Percentiles rank a stretch among this genome's conserved stretches.
Evolutionary conservation across 768 basidiomycete genomes (phyloP).

Genomic region (Amanita molliuscula): DNA sequence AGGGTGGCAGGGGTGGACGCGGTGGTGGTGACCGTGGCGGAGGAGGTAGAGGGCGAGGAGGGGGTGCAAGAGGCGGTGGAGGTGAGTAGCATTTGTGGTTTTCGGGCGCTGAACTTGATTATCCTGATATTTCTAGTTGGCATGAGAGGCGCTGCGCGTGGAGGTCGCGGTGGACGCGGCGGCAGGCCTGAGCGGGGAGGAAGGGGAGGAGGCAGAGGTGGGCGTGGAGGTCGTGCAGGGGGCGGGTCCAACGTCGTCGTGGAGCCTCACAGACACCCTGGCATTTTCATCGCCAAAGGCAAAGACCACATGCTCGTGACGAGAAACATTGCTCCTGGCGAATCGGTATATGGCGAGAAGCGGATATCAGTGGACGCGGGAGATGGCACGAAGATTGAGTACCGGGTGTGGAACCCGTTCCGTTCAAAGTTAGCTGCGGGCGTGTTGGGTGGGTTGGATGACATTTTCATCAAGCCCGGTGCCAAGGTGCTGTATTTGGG

Average conservation of each 20-base stretch:
- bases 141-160: constrained; percentile 30
- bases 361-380: constrained; percentile 78
- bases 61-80: constrained; percentile 28
- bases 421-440: constrained; percentile 94
- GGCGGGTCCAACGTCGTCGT: constrained; percentile 86
- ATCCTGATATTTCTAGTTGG: constrained; percentile 24
- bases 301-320: constrained; percentile 97
- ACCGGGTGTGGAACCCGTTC: constrained; percentile 99
- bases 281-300: constrained; percentile 94
- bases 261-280: constrained; percentile 91
- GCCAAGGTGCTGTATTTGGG: no score
- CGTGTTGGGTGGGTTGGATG: constrained; percentile 88
- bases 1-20: no score
- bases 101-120: constrained; percentile 7
- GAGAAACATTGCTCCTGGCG: constrained; percentile 95
- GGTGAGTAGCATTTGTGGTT: constrained; percentile 16
- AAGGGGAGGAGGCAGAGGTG: constrained; percentile 36
- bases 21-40: constrained; percentile 29
- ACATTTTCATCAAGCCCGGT: no score
- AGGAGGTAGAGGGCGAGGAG: no score
- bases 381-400: constrained; percentile 85
- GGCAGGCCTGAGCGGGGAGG: constrained; percentile 35
- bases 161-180: constrained; percentile 28
- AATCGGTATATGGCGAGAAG: constrained; percentile 98
- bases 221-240: constrained; percentile 58